phyloP scores from a whole-genome alignment of 2,329 filamentous ascomycete species.

The Teratosphaeria zuluensis region DNA sequence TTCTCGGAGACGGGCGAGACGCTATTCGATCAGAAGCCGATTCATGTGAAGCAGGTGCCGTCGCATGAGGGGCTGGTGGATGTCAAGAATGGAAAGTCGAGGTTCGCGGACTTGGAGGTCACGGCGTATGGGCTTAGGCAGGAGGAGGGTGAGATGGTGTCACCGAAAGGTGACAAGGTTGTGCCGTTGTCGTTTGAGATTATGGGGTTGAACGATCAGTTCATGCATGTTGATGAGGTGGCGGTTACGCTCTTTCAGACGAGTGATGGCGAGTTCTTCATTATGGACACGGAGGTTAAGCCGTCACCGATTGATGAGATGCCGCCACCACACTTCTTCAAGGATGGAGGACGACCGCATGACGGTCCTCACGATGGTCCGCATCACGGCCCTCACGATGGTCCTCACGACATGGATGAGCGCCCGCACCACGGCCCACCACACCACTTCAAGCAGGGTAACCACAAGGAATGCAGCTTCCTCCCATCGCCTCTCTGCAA shows the following conservation, averaged over 20 bases:
- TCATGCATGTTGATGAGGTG: constrained; percentile 45
- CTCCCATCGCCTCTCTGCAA: constrained; percentile 44
- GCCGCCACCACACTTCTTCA: not conserved
- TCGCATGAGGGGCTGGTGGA: constrained; percentile 13
- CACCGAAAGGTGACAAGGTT: constrained; percentile 43
- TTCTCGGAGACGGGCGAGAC: not conserved
- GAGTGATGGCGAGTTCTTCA: constrained; percentile 44
- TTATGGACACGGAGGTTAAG: constrained; percentile 28
- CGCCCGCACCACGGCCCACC: not conserved
- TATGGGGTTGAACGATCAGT: constrained; percentile 46
- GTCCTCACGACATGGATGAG: not conserved
- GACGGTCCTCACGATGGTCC: constrained; percentile 12
- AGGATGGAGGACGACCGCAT: constrained; percentile 6
- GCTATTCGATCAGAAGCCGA: constrained; percentile 4
- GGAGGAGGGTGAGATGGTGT: constrained; percentile 35
- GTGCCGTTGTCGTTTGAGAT: constrained; percentile 49
- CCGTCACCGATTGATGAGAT: not conserved
- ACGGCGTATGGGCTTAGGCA: constrained; percentile 27
- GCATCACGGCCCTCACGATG: constrained; percentile 14
- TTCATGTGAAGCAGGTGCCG: constrained; percentile 19
- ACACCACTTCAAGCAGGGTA: constrained; percentile 12
- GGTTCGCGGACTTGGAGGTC: constrained; percentile 27
- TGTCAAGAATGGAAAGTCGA: constrained; percentile 16
- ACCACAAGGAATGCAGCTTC: constrained; percentile 28
- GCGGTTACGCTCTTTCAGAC: constrained; percentile 55